phyloP scores from a whole-genome alignment of 805 yeast genomes.

The Lipomyces orientalis region DNA sequence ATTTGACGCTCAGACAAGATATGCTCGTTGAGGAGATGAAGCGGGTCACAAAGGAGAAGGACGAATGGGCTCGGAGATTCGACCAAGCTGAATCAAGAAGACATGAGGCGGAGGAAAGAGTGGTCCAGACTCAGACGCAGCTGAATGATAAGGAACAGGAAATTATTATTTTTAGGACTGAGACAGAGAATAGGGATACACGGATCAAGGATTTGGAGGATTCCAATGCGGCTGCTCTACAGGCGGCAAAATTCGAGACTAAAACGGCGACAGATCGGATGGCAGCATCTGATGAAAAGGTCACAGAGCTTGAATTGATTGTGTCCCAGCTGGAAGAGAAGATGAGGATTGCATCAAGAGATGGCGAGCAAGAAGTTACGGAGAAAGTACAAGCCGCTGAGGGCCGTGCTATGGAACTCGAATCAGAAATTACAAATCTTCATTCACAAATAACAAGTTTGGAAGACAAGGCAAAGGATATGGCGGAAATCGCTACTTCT shows the following conservation, averaged over 20 bases:
- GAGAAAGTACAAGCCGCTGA: slow-evolving; percentile 16
- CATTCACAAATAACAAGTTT: not conserved
- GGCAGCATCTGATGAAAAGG: slow-evolving; percentile 2
- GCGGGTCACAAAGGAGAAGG: slow-evolving; percentile 46
- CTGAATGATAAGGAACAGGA: slow-evolving; percentile 15
- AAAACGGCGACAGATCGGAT: slow-evolving; percentile 10
- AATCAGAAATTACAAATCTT: slow-evolving; percentile 17
- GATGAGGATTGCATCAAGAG: not conserved
- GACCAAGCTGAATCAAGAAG: not conserved
- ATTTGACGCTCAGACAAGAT: slow-evolving; percentile 63
- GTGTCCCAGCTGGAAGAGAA: not conserved
- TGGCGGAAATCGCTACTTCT: not conserved
- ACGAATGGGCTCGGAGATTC: slow-evolving; percentile 10
- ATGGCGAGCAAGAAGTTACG: not conserved
- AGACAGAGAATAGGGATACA: slow-evolving; percentile 22
- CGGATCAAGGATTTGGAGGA: slow-evolving; percentile 9
- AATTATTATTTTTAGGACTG: slow-evolving; percentile 6
- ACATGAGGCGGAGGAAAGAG: not conserved
- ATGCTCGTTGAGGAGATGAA: slow-evolving; percentile 71
- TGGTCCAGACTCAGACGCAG: not conserved
- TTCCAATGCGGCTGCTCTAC: not conserved
- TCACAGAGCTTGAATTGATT: slow-evolving; percentile 7
- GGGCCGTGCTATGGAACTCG: slow-evolving; percentile 20
- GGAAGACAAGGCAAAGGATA: slow-evolving; percentile 12
- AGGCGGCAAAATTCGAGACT: not conserved